Base-by-base conservation (phyloP, 2,329 filamentous ascomycete species). In the Chaetomium olivaceum region DNA sequence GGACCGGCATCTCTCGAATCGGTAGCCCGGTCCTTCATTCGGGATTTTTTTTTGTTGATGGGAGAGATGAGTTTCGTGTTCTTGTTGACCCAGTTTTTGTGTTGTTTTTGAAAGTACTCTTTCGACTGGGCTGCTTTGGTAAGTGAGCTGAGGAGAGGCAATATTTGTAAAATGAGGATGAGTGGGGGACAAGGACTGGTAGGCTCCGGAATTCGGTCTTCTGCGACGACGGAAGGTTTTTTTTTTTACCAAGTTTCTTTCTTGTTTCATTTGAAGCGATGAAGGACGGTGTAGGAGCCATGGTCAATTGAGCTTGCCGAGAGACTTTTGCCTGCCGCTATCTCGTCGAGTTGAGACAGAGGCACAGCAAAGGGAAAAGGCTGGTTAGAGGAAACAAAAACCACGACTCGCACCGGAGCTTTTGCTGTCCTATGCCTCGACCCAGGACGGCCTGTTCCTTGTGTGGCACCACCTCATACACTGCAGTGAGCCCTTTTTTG, bases 401-500 rank as follows among this genome's bases (percentile, higher is more conserved):
- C 16, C 16, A 43, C 16, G 16, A 39, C 23, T 23, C 25, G 57
- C 57, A 29, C 31, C 21, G 48, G 12, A 48, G 31, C 27, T 4
- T 29, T 58, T 59, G 29, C 27, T 52, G 29, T 46, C 29, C 29
- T 29, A 51, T 52, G 54, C 31, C 36, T 25, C 16, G n/a, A 23
- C n/a, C 16, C 33, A 19, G n/a, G n/a, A 27, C 27, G n/a, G 25
- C 8, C 27, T 5, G 21, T 31, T 29, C 50, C 16, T n/a, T 12
- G 25, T 23, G 25, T 4, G 7, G 46, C 19, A 31, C 52, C 23
- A 8, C 39, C 39, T 48, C 25, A 39, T 23, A 55, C 11, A 29
- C 27, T 56, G 39, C 29, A 59, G 19, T 58, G 63, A 51, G 58
- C 31, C 39, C 9, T 65, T 64, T 56, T 58, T 25, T 23, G 19